Conservation (phyloP, 2,329 filamentous ascomycete genomes). For the Aspergillus piperis region DNA sequence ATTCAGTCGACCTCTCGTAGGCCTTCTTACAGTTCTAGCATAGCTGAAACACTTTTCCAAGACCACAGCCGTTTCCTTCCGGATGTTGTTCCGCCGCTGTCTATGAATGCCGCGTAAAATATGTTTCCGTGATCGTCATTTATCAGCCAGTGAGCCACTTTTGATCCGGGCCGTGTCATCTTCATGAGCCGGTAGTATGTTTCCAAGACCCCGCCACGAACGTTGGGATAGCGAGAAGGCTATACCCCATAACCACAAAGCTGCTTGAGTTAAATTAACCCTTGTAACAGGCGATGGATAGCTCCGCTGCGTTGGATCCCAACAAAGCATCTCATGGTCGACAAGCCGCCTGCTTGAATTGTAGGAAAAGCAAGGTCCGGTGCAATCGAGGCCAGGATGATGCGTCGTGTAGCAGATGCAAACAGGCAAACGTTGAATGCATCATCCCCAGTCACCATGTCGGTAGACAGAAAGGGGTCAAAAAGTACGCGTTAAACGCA, state of each 20-base stretch:
- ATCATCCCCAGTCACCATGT: slow-evolving; percentile 72
- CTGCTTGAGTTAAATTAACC: neutral
- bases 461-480: slow-evolving; percentile 73
- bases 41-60: neutral
- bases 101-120: neutral
- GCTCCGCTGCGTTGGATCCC: neutral
- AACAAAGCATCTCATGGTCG: slow-evolving; percentile 25
- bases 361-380: slow-evolving; percentile 68
- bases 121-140: neutral
- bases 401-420: slow-evolving; percentile 62
- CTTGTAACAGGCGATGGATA: slow-evolving; percentile 15
- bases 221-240: neutral
- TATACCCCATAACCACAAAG: too few species aligned
- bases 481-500: slow-evolving; percentile 60
- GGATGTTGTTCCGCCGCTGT: neutral
- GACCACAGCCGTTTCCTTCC: neutral
- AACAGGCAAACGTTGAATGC: slow-evolving; percentile 61
- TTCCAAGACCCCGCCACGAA: neutral
- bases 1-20: neutral
- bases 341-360: slow-evolving; percentile 62
- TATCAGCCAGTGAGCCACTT: neutral
- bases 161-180: neutral
- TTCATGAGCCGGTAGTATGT: neutral
- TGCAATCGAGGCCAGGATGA: slow-evolving; percentile 60
- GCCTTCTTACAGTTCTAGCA: neutral